phyloP scores from a whole-genome alignment of 2,329 filamentous ascomycete species.

The Daldinia sp. region DNA sequence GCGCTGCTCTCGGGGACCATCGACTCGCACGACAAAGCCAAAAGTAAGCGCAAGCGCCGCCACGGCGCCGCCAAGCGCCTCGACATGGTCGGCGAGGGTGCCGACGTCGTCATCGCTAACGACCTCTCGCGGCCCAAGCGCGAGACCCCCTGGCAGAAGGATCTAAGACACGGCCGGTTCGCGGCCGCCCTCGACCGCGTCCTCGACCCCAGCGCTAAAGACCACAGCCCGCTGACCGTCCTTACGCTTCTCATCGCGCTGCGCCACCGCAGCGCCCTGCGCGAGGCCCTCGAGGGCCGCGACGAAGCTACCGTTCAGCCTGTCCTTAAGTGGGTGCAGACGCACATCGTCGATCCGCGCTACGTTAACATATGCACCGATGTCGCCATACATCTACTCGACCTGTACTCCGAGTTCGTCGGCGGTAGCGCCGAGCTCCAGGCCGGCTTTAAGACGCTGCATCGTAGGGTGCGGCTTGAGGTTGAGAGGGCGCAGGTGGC shows the following conservation, averaged over 20 bases:
- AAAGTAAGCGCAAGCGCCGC: constrained; percentile 74
- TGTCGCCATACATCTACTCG: constrained; percentile 82
- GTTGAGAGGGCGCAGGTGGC: constrained; percentile 88
- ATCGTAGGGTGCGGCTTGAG: constrained; percentile 77
- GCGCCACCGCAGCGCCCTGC: constrained; percentile 86
- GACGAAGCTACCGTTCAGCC: constrained; percentile 86
- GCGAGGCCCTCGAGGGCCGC: constrained; percentile 81
- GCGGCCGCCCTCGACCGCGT: constrained; percentile 82
- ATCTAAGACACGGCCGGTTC: constrained; percentile 83
- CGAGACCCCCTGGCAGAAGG: constrained; percentile 81
- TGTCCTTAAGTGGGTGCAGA: constrained; percentile 84
- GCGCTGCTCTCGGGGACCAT: constrained; percentile 82
- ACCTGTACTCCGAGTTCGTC: constrained; percentile 86
- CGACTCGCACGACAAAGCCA: constrained; percentile 79
- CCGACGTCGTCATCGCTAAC: constrained; percentile 89
- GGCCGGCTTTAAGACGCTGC: constrained; percentile 74
- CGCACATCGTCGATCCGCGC: constrained; percentile 83
- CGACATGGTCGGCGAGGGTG: constrained; percentile 85
- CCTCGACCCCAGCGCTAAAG: constrained; percentile 65
- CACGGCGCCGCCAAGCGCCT: constrained; percentile 65
- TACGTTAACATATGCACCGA: constrained; percentile 86
- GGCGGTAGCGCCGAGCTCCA: constrained; percentile 80
- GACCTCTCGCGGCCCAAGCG: constrained; percentile 61
- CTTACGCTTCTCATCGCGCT: constrained; percentile 86
- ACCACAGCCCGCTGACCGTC: constrained; percentile 71